phyloP scores from a whole-genome alignment of 1,284 basidiomycete genomes.

The Ceratobasidium sp. region DNA sequence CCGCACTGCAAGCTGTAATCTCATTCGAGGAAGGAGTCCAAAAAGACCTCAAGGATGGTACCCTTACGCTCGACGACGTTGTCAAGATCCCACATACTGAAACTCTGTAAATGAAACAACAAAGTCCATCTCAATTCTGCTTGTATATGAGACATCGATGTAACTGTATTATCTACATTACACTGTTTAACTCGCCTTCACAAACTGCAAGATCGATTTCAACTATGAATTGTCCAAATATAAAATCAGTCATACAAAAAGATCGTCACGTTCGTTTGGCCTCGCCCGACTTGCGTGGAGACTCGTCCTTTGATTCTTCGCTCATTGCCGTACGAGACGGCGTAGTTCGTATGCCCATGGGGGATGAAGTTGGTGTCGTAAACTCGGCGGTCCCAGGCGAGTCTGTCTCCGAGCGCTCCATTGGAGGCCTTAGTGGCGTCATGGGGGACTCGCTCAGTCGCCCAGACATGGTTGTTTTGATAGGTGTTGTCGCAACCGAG shows the following conservation, averaged over 20 bases:
- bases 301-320: background rate
- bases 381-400: constrained; percentile 30
- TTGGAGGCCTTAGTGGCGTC: background rate
- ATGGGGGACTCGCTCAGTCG: background rate
- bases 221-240: constrained; percentile 13
- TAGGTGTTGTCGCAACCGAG: constrained; percentile 1
- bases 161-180: constrained; percentile 30
- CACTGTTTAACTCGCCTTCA: background rate
- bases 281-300: constrained; percentile 14
- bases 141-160: constrained; percentile 24
- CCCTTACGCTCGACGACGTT: constrained; percentile 29
- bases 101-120: constrained; percentile 19
- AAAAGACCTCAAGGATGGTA: constrained; percentile 36
- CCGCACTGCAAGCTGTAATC: constrained; percentile 35
- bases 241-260: constrained; percentile 6
- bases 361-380: constrained; percentile 27
- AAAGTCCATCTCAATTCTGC: constrained; percentile 9
- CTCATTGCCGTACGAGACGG: constrained; percentile 11
- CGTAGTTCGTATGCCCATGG: constrained; percentile 16
- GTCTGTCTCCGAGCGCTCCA: background rate
- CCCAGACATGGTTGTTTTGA: background rate
- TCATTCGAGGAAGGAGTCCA: constrained; percentile 39
- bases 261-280: background rate
- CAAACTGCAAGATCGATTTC: constrained; percentile 1
- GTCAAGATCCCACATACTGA: constrained; percentile 33